Base-by-base conservation (phyloP, 2,329 filamentous ascomycete genomes). In the Fusarium sororula region DNA sequence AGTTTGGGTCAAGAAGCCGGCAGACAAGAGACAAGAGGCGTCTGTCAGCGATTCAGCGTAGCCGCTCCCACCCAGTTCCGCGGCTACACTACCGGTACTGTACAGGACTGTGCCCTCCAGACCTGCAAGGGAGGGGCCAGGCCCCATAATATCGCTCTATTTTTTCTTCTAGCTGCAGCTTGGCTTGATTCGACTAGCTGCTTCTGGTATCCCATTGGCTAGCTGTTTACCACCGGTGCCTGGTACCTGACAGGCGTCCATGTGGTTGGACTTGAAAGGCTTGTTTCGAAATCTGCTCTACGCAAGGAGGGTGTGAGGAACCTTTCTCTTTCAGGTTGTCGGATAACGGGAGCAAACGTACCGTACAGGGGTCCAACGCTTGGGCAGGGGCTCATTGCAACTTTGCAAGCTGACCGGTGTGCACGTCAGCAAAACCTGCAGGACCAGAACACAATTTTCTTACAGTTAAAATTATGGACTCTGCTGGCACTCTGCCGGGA, bases 211-310 rank as follows among this genome's bases (percentile, higher is more conserved):
- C 53, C 69, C 64, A 83, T 83, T 84, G 82, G 83, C 53, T 74
- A 60, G 67, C 45, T 60, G 38, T 60, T 72, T 63, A 53, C 75
- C 75, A 72, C 68, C 73, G 59, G 81, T 81, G 75, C 81, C 82
- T 81, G 82, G 83, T 85, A 81, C 83, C 83, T 85, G 82, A 80
- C 82, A 82, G 78, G 66, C 67, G 73, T 77, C 80, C 81, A 84
- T 83, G 81, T 84, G 83, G 81, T 78, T 73, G 72, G 76, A 78
- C 78, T 76, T 83, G 77, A 82, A 80, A 83, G 82, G 82, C 72
- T 77, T 78, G 75, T 73, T 75, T 75, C 70, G 56, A 75, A 73
- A 65, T 66, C 61, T 66, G 54, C 60, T 65, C 48, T 56, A 37
- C 53, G 37, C 41, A 54, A 54, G 39, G 53, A 59, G 61, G 65